Evolutionary conservation across 768 basidiomycete species (phyloP).

Genomic region (Serendipita sp.): DNA sequence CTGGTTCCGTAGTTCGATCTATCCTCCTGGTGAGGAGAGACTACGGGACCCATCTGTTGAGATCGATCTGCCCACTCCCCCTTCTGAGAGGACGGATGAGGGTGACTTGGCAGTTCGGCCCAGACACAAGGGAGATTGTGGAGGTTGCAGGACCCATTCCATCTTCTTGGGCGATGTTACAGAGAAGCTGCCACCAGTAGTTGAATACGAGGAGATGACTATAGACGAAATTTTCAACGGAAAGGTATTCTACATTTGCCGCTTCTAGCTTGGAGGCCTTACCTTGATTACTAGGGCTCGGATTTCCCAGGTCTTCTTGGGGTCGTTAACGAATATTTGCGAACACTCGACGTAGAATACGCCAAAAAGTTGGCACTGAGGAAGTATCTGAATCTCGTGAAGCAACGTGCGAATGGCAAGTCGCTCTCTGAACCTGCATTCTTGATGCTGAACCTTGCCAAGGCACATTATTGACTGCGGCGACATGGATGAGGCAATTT

Average conservation of each 20-base stretch:
- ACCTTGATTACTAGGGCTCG: conserved; percentile 27
- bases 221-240: conserved; percentile 89
- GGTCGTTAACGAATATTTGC: conserved; percentile 69
- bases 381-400: conserved; percentile 66
- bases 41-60: not conserved
- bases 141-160: not conserved
- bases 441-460: not conserved
- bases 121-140: conserved; percentile 39
- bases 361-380: conserved; percentile 45
- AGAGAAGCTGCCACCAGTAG: conserved; percentile 33
- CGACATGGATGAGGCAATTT: conserved; percentile 87
- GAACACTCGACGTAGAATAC: conserved; percentile 63
- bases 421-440: conserved; percentile 5
- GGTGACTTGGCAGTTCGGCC: not conserved
- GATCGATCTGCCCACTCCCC: not conserved
- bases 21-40: conserved; percentile 32
- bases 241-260: conserved; percentile 34
- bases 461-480: conserved; percentile 74
- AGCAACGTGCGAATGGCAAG: conserved; percentile 63
- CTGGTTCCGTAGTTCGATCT: conserved; percentile 78
- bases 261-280: conserved; percentile 10
- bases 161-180: not conserved
- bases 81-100: not conserved
- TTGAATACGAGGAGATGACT: conserved; percentile 87
- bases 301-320: conserved; percentile 67